Evolutionary conservation across 805 yeast species (phyloP), one percentile per base, ranked within the genome.

Genomic region (Kazachstania kunashirensis): DNA sequence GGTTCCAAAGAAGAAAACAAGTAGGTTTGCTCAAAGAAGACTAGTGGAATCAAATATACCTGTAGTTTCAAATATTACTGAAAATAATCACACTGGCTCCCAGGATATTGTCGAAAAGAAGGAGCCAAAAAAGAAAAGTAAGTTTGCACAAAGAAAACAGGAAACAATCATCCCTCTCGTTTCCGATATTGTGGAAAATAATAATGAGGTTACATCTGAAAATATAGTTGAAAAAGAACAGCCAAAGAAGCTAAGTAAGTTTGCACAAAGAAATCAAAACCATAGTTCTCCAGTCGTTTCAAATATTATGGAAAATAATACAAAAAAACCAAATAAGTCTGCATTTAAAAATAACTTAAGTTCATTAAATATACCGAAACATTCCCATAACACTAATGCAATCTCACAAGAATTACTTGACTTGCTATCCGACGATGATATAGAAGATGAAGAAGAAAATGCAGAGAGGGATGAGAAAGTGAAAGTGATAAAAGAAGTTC

Each of bases 371-470:
- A 34, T 24, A 19, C 35, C 36, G 18, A 29, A 24, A 16, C 20
- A 18, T 19, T 13, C 5, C 4, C 21, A 13, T 18, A 23, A 16
- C 6, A 35, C 37, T 10, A 25, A 26, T 12, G 14, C 9, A 13
- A 11, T 45, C 7, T 36, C 47, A n/a, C 33, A 40, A 32, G 44
- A 42, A n/a, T 26, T 39, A 29, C 19, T 39, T 13, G 40, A 40
- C 14, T 20, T 32, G 12, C 12, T 34, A 28, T 20, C 20, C 23
- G 24, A 29, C 14, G 28, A 30, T 6, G 38, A 39, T 8, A 36
- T 24, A 7, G 35, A 41, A 13, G 31, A 35, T 6, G 40, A 25
- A 13, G 37, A 41, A 13, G 33, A 32, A 12, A 34, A 24, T 7
- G 6, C 14, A 1, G 29, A 17, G 9, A 9, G 17, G 24, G 17